Evolutionary conservation across 1,139 yeast genomes (phyloP).

Genomic region (Geotrichum aggregatum): DNA sequence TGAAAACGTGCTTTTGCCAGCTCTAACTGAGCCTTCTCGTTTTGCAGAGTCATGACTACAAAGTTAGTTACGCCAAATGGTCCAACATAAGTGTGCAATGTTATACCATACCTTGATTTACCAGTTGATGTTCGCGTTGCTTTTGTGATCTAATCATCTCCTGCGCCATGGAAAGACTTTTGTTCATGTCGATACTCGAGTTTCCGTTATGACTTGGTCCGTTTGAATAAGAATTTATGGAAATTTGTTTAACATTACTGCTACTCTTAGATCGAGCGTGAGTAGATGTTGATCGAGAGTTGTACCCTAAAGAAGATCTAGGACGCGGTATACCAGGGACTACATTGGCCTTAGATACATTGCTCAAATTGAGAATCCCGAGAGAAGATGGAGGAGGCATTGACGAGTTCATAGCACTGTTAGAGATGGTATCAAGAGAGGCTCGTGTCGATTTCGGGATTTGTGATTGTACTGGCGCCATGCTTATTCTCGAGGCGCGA

Average conservation of each 20-base stretch:
- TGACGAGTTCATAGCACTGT: neutral
- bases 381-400: neutral
- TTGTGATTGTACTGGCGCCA: neutral
- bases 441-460: constrained; percentile 1
- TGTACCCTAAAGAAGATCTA: constrained; percentile 1
- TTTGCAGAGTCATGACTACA: constrained; percentile 13
- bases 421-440: constrained; percentile 1
- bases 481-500: neutral
- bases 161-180: constrained; percentile 4
- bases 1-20: constrained; percentile 8
- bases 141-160: constrained; percentile 8
- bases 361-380: neutral
- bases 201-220: neutral
- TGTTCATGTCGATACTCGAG: constrained; percentile 1
- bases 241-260: constrained; percentile 6
- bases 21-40: constrained; percentile 10
- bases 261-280: constrained; percentile 6
- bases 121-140: neutral
- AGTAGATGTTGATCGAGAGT: constrained; percentile 1
- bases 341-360: neutral
- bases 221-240: constrained; percentile 1
- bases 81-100: too few relatives aligned
- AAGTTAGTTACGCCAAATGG: constrained; percentile 24
- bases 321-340: constrained; percentile 3
- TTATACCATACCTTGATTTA: constrained; percentile 19